Base-by-base conservation (phyloP, 208 protist species). In the Phytomonas sp. region DNA sequence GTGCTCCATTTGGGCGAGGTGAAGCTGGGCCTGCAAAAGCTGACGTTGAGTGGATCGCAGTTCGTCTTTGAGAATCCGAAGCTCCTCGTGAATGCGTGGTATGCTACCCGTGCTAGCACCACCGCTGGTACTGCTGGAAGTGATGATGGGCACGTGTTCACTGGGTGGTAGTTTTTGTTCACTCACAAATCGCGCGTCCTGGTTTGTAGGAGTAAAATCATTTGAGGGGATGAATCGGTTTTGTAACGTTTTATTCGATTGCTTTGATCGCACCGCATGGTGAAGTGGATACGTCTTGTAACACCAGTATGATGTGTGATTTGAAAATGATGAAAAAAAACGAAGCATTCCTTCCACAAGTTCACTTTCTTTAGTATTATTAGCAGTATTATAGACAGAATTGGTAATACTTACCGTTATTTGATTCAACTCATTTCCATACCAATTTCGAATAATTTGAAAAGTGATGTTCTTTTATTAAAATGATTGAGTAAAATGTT, bases 1-100 rank as follows among this genome's bases (percentile, higher is more conserved):
- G 32, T 71, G 45, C 52, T 72, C 67, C 16, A 71, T 62, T 52
- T 71, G 69, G 11, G 81, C 79, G 2, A 94, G 71, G 30, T 82
- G 84, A 49, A 94, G 60, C 26, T 85, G 89, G 10, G 80, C 78
- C 0, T 80, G 68, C 4, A 86, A 67, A 14, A 94, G 71, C 66
- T 92, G 83, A 12, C 64, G 76, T 19, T 77, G 61, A 0, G 84
- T 61, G 0, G 56, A 34, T 29, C 70, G 61, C 26, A 91, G 42
- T 56, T 88, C 78, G 1, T 67, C 62, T 12, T 70, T 37, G 37
- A 67, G 12, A 45, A 52, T 19, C 42, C 64, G 26, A 19, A 29
- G 7, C 59, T 33, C 23, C 32, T 12, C n/a, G 63, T n/a, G 42
- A 69, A 75, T 32, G 61, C 56, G 0, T 67, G 60, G 30, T 31